A percentile compares a stretch with the other conserved stretches of the same genome.
phyloP scores from a whole-genome alignment of 2,329 filamentous ascomycete genomes.

The Clonostachys byssicola region DNA sequence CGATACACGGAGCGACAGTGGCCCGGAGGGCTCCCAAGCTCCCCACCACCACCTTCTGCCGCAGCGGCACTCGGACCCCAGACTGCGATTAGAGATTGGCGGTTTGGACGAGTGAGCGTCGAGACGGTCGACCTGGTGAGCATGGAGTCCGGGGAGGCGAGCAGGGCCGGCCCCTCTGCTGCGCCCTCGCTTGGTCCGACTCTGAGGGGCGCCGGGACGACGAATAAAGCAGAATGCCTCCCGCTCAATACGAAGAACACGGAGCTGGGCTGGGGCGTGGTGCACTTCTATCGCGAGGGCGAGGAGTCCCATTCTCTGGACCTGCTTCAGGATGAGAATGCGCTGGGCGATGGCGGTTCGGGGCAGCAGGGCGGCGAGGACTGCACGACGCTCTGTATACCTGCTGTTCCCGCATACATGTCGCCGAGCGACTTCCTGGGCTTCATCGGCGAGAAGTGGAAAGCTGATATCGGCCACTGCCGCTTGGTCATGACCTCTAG shows the following conservation, averaged over 20 bases:
- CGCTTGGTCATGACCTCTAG: constrained; percentile 87
- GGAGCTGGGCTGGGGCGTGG: constrained; percentile 85
- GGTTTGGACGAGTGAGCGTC: constrained; percentile 74
- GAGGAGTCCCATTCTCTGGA: constrained; percentile 63
- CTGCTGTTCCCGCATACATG: constrained; percentile 92
- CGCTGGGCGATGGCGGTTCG: constrained; percentile 13
- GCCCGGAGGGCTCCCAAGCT: constrained; percentile 31
- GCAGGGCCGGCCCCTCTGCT: constrained; percentile 16
- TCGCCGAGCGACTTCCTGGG: constrained; percentile 86
- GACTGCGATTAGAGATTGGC: constrained; percentile 64
- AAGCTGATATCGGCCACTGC: constrained; percentile 86
- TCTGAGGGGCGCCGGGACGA: constrained; percentile 58
- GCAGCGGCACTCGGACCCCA: constrained; percentile 38
- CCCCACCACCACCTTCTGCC: constrained; percentile 35
- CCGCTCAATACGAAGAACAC: constrained; percentile 68
- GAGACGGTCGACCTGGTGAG: constrained; percentile 70
- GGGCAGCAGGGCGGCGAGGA: constrained; percentile 32
- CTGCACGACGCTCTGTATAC: constrained; percentile 86
- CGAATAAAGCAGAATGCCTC: constrained; percentile 78
- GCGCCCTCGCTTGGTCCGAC: constrained; percentile 50
- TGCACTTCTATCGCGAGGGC: constrained; percentile 87
- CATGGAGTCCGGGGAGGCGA: constrained; percentile 28
- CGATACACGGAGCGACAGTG: constrained; percentile 33
- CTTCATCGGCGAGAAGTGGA: constrained; percentile 84
- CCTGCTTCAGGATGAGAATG: constrained; percentile 9